Percentiles rank a stretch among this genome's conserved stretches.
phyloP scores from a whole-genome alignment of 2,329 filamentous ascomycete genomes.

The Coniochaeta sp. region DNA sequence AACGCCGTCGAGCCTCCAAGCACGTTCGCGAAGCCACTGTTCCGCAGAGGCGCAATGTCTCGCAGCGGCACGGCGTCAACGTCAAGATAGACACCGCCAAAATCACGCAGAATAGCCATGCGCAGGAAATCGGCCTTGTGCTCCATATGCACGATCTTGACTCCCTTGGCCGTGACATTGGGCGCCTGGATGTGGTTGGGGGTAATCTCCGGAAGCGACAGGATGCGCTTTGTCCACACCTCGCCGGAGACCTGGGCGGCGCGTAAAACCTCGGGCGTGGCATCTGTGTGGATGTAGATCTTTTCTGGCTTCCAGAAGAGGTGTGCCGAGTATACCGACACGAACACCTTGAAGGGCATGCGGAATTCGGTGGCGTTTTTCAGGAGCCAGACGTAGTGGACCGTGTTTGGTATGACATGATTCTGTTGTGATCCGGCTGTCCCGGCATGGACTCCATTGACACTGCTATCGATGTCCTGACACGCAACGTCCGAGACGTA shows the following conservation, averaged over 20 bases:
- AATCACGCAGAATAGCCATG: slow-evolving; percentile 3
- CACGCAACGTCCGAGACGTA: not conserved
- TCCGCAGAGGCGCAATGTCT: slow-evolving; percentile 7
- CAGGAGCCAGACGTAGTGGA: slow-evolving; percentile 18
- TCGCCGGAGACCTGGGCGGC: slow-evolving; percentile 8
- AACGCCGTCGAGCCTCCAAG: not conserved
- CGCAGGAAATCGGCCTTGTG: slow-evolving; percentile 12
- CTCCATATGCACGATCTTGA: slow-evolving; percentile 12
- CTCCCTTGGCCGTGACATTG: slow-evolving; percentile 5
- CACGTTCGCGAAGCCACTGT: slow-evolving; percentile 10
- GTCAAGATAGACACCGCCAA: slow-evolving; percentile 13
- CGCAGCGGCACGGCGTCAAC: slow-evolving; percentile 11
- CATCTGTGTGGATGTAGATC: slow-evolving; percentile 21
- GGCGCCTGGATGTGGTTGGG: slow-evolving; percentile 13
- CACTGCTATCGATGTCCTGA: not conserved
- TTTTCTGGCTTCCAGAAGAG: slow-evolving; percentile 11
- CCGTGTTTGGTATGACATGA: slow-evolving; percentile 14
- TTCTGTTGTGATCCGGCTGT: not conserved
- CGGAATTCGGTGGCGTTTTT: slow-evolving; percentile 9
- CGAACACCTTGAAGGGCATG: slow-evolving; percentile 15
- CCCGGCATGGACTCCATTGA: not conserved
- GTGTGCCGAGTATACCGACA: slow-evolving; percentile 16
- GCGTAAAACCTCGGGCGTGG: slow-evolving; percentile 6
- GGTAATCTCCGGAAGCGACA: slow-evolving; percentile 11
- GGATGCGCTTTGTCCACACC: slow-evolving; percentile 14